Conservation (phyloP, 257 asterid species). For the Buddleja alternifolia region DNA sequence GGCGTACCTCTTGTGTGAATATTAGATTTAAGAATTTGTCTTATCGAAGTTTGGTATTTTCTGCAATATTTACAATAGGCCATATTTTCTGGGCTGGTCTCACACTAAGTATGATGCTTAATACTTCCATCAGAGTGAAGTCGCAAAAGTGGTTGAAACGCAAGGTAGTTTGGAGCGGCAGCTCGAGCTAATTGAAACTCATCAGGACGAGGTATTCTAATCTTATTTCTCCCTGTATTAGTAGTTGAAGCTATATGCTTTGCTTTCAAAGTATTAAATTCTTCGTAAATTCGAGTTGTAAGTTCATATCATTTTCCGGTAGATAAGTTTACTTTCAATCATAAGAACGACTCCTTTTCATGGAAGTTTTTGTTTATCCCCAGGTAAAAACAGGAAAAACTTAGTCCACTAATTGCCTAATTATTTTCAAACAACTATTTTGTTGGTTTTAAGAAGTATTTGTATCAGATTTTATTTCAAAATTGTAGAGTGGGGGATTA, state of each 20-base stretch:
- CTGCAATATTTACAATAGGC: neutral
- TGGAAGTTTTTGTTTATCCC: neutral
- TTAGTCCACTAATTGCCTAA: neutral
- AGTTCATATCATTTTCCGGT: neutral
- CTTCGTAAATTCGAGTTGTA: neutral
- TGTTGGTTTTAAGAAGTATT: neutral
- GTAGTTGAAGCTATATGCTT: conserved; percentile 8
- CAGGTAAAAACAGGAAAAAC: neutral
- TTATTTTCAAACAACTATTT: neutral
- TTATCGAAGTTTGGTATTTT: conserved; percentile 3
- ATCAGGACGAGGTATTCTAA: conserved; percentile 82
- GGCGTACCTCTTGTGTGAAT: neutral
- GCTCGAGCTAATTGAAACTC: conserved; percentile 94
- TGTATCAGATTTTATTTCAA: neutral
- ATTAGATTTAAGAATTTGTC: neutral
- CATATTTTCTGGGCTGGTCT: conserved; percentile 17
- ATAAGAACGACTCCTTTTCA: neutral
- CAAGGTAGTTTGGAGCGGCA: conserved; percentile 85
- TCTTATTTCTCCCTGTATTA: conserved; percentile 22
- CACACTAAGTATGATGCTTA: conserved; percentile 13
- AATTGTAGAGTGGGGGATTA: conserved; percentile 11
- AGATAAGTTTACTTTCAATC: conserved; percentile 13
- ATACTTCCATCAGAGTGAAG: conserved; percentile 67
- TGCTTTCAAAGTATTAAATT: neutral
- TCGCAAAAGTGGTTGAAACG: conserved; percentile 89